Base-by-base conservation (phyloP, 495 filamentous ascomycete genomes). In the Penicillium fimorum region DNA sequence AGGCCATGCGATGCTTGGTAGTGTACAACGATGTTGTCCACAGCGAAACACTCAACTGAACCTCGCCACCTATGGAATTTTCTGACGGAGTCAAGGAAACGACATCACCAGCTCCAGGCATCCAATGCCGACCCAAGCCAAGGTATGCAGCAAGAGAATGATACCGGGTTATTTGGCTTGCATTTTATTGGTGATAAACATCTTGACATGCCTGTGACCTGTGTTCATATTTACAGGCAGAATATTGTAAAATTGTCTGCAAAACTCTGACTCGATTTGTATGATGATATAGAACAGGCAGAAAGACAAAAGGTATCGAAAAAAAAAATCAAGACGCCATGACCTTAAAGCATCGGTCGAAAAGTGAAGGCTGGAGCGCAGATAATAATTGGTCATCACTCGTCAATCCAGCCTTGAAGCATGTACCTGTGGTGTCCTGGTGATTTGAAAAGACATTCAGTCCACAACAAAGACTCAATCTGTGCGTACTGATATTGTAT, bases 321-420 rank as follows among this genome's bases (percentile, higher is more conserved):
- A 15, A 47, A 50, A 60, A 30, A 40, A 61, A 45, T 50, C 56
- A 65, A 52, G 58, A 68, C 63, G 63, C 65, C 62, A 40, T 51
- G 55, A 40, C 58, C 56, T 48, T 40, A 47, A 46, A 50, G 46
- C 48, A 53, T 56, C 35, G 55, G 32, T 40, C 22, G 46, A 49
- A 63, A 63, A 60, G 29, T 47, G 38, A 30, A 57, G 48, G 24
- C 15, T 47, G 18, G n/a, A 47, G 55, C 40, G 45, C 22, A 60
- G 62, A 63, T 53, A 60, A 54, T 33, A 57, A 57, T 59, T 54
- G 51, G 54, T 63, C 60, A 30, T 60, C 53, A 59, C 56, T 59
- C 59, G 47, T 65, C 53, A 59, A 41, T 55, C 54, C 55, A 58
- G 54, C 57, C 42, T 38, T 50, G 4, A 22, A 32, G 32, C n/a